These are phyloP conservation scores for Fusarium musae DNA, from an alignment of 2,329 filamentous ascomycete species.

Conservation along the genomic window DNA sequence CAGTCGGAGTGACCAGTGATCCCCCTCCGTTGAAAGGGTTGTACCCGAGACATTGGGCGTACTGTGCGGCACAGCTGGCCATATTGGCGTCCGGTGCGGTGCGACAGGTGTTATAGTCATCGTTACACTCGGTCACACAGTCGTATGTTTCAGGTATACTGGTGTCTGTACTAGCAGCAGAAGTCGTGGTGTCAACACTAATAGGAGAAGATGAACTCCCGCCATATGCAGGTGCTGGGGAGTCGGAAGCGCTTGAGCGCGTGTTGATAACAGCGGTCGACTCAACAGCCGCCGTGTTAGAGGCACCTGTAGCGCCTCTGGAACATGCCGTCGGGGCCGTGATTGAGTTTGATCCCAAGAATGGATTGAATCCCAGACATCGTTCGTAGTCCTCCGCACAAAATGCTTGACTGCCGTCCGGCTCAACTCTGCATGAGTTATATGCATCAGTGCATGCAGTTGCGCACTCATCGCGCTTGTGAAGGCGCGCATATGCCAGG, in stretches of 20 bases:
- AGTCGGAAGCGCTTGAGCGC: not conserved
- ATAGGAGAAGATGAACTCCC: not conserved
- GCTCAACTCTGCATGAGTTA: not conserved
- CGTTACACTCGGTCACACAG: not conserved
- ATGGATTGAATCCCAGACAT: not conserved
- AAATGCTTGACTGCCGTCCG: not conserved
- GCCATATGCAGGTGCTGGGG: not conserved
- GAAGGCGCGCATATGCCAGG: not conserved
- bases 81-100: not conserved
- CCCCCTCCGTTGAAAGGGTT: conserved; percentile 9
- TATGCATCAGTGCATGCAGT: not conserved
- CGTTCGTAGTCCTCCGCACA: not conserved
- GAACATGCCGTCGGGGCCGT: not conserved
- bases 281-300: not conserved
- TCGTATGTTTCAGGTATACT: conserved; percentile 3
- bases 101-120: not conserved
- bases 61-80: conserved; percentile 1
- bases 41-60: conserved; percentile 4
- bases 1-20: conserved; percentile 3
- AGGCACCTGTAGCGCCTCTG: not conserved
- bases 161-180: not conserved
- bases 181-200: not conserved
- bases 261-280: not conserved
- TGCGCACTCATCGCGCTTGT: not conserved
- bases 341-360: not conserved